Evolutionary conservation across 805 yeast species (phyloP), one percentile per base, ranked within the genome.

Genomic region (Kuraishia hungarica): DNA sequence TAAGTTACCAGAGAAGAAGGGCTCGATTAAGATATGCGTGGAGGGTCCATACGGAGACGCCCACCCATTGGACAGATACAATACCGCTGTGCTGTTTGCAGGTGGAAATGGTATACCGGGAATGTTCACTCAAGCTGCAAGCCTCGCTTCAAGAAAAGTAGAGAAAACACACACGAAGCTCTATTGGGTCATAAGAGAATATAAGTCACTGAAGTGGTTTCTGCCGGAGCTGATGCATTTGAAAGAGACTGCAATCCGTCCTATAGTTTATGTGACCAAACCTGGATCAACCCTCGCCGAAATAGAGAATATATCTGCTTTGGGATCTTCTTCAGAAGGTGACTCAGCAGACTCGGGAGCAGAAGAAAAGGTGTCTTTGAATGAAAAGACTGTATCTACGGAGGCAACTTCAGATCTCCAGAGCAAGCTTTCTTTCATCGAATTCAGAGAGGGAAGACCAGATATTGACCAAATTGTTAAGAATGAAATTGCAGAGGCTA

Each of bases 41-140:
- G 93, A 87, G 64, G 93, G 93, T 1, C 91, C 92, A 1, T 87
- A 87, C 62, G 89, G 93, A 2, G 72, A 74, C 47, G 59, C 77
- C 2, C 64, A 79, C 3, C 79, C 84, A 1, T 69, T 81, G 17
- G 68, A 72, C 24, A 69, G 72, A 50, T 85, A 77, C 60, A 78
- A 81, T 52, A 76, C 79, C 55, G 78, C 84, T 5, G 73, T 85
- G 6, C 75, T 84, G 50, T 58, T 87, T 23, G 86, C 92, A 7
- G 92, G 90, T 51, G 93, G 94, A 29, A 82, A 82, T 54, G 94
- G 94, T 54, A 73, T 87, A 53, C 84, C 93, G 0, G 88, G 83
- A 21, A 68, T 76, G 23, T 67, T 70, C 51, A 72, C 75, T 20
- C 77, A 76, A 59, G 75, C 74, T 1, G 17, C 50, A 1, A 50